phyloP scores from a whole-genome alignment of 768 basidiomycete genomes.

The Termitomyces sp. region DNA sequence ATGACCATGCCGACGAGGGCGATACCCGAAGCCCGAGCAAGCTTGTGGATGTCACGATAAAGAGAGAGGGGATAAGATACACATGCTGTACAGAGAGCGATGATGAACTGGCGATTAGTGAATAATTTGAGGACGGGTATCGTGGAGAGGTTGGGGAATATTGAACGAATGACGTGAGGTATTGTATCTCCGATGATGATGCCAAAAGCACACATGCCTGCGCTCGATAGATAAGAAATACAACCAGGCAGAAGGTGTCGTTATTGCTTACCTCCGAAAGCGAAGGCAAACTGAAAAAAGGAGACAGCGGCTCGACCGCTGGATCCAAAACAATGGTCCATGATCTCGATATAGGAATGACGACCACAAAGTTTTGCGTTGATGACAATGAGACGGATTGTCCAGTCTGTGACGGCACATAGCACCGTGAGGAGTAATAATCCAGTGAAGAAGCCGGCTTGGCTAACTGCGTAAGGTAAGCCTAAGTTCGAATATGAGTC shows the following conservation, averaged over 20 bases:
- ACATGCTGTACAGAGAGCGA: conserved; percentile 78
- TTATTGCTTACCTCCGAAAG: conserved; percentile 76
- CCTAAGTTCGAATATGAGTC: conserved; percentile 41
- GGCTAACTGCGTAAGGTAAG: conserved; percentile 89
- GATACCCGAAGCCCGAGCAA: conserved; percentile 87
- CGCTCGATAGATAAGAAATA: conserved; percentile 5
- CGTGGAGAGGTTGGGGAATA: conserved; percentile 68
- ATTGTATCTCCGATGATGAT: conserved; percentile 98
- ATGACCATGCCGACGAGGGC: conserved; percentile 92
- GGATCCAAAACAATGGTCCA: conserved; percentile 89
- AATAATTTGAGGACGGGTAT: conserved; percentile 77
- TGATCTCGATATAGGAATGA: conserved; percentile 90
- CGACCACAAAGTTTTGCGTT: conserved; percentile 96
- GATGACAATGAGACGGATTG: conserved; percentile 91
- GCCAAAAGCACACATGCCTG: conserved; percentile 97
- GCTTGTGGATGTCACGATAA: conserved; percentile 96
- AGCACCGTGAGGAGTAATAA: conserved; percentile 77
- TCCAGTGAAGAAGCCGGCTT: conserved; percentile 92
- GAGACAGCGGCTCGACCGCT: conserved; percentile 93
- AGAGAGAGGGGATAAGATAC: conserved; percentile 95
- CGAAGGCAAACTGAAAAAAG: conserved; percentile 96
- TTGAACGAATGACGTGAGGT: conserved; percentile 85
- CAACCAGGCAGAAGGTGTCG: neutral
- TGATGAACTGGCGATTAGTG: conserved; percentile 86
- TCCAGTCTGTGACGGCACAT: conserved; percentile 93